Conservation (phyloP, 208 protist genomes). For the Endotrypanum monterogeii region DNA sequence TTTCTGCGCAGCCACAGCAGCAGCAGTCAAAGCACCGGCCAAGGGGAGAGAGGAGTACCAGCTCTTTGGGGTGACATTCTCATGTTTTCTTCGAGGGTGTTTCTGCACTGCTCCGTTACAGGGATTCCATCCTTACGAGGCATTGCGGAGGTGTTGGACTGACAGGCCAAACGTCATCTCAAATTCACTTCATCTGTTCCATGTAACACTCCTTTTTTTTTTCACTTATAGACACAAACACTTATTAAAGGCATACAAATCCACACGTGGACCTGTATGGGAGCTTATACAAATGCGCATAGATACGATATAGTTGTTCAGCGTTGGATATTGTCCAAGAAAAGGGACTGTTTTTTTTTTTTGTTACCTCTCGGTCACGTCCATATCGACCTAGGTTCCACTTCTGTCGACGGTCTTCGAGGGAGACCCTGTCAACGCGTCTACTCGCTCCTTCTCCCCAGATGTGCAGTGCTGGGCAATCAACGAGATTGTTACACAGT, state of each 20-base stretch:
- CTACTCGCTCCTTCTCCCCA: constrained; percentile 14
- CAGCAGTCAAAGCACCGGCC: neutral
- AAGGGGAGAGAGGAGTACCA: neutral
- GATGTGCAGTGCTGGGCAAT: constrained; percentile 26
- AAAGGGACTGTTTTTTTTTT: too few species aligned
- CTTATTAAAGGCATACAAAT: too few species aligned
- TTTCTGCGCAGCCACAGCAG: neutral
- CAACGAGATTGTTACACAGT: constrained; percentile 1
- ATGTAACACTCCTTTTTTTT: neutral
- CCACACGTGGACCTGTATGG: too few species aligned
- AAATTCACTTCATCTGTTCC: too few species aligned
- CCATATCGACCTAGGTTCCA: neutral
- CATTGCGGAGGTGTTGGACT: too few species aligned
- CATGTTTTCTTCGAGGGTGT: neutral
- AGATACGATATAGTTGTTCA: too few species aligned
- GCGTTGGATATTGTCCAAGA: too few species aligned
- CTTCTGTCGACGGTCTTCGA: neutral
- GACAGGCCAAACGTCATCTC: too few species aligned
- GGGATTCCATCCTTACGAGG: neutral
- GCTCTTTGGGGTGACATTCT: too few species aligned
- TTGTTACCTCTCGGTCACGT: neutral
- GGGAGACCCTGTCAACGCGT: too few species aligned
- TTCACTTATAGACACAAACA: neutral
- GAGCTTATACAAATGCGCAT: too few species aligned
- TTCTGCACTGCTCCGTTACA: neutral